phyloP scores from a whole-genome alignment of 2,329 filamentous ascomycete genomes.

The Venturia pyrina region DNA sequence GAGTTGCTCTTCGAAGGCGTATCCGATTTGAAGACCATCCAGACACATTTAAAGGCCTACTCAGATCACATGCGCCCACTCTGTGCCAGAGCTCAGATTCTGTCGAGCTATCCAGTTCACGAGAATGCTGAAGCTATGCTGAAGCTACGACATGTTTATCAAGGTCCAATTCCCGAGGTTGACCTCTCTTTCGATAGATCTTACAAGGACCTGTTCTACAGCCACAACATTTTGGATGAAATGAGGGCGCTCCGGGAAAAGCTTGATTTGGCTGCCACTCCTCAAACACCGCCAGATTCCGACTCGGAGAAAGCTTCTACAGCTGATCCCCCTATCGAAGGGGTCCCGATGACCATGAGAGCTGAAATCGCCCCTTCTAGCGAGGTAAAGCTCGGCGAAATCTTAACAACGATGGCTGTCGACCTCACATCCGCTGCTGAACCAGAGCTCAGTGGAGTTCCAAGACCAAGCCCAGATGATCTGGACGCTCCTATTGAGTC shows the following conservation, averaged over 20 bases:
- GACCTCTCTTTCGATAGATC: constrained; percentile 1
- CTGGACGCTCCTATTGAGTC: neutral
- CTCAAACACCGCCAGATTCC: neutral
- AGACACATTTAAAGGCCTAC: neutral
- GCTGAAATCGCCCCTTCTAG: neutral
- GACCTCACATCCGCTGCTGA: neutral
- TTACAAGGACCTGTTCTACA: neutral
- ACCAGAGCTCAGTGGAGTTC: neutral
- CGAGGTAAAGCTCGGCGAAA: neutral
- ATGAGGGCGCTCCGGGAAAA: neutral
- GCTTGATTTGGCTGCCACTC: neutral
- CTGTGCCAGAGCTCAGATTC: neutral
- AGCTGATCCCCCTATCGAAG: neutral
- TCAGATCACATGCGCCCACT: neutral
- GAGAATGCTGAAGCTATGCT: neutral
- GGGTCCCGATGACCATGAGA: neutral
- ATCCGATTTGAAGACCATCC: neutral
- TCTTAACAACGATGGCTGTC: neutral
- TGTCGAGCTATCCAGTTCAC: constrained; percentile 1
- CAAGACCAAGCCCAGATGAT: neutral
- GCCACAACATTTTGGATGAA: neutral
- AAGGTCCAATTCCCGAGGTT: neutral
- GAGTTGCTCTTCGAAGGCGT: neutral
- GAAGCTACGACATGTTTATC: neutral
- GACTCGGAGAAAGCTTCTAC: neutral